Conservation (phyloP, 331 rosid genomes). For the Prunus yedoensis region DNA sequence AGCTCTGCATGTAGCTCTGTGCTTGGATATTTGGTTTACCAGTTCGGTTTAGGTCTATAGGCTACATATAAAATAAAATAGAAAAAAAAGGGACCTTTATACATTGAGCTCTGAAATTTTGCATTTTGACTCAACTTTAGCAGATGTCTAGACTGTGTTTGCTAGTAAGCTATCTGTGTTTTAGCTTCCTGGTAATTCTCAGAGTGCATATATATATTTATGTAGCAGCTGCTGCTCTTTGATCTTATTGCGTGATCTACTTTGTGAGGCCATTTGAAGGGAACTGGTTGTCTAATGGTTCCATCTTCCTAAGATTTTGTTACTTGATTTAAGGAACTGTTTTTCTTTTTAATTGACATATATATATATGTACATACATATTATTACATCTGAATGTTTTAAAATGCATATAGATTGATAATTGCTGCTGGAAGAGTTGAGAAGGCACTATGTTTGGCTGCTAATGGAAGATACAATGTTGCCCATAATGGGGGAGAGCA, state of each 20-base stretch:
- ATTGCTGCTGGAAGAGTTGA: too few species aligned
- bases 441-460: constrained; percentile 19
- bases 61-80: constrained; percentile 1
- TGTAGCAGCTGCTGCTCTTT: background rate
- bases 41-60: constrained; percentile 17
- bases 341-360: background rate
- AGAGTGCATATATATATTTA: background rate
- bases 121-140: constrained; percentile 9
- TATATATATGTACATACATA: background rate
- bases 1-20: constrained; percentile 39
- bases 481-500: constrained; percentile 29
- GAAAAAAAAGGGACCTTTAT: background rate
- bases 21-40: constrained; percentile 22
- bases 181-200: background rate
- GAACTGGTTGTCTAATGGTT: constrained; percentile 15
- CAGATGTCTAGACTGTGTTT: background rate
- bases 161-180: background rate
- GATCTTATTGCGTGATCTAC: constrained; percentile 8
- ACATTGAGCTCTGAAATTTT: constrained; percentile 18
- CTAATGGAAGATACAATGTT: constrained; percentile 22
- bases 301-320: constrained; percentile 11
- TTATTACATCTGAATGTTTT: background rate
- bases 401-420: background rate
- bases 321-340: constrained; percentile 5
- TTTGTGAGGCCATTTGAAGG: constrained; percentile 16